These are phyloP conservation scores for Kondoa subrosea DNA, from an alignment of 768 basidiomycete species.

Conservation along the genomic window DNA sequence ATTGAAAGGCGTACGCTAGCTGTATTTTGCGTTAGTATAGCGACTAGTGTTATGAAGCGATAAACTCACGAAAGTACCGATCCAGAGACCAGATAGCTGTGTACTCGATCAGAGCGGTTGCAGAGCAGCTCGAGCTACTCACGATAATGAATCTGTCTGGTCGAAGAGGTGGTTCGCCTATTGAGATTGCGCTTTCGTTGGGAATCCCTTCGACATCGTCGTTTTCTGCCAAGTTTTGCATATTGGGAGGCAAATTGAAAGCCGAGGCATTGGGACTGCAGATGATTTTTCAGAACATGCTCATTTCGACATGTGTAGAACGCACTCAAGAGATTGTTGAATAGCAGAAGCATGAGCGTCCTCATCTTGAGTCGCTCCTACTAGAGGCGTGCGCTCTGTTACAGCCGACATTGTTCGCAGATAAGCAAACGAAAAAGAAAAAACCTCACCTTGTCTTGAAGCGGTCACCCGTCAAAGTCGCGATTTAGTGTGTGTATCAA, in stretches of 20 bases:
- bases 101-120: neutral
- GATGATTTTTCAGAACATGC: too few species aligned
- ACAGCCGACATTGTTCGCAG: neutral
- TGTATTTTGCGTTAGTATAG: too few species aligned
- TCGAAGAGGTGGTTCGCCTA: conserved; percentile 3
- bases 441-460: too few species aligned
- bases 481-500: too few species aligned
- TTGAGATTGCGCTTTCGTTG: neutral
- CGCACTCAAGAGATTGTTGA: neutral
- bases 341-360: neutral
- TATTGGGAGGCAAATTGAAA: conserved; percentile 4
- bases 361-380: neutral
- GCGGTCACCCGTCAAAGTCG: too few species aligned
- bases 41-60: too few species aligned
- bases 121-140: neutral
- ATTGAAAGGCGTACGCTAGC: too few species aligned
- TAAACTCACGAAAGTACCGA: conserved; percentile 14
- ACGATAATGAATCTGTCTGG: conserved; percentile 5
- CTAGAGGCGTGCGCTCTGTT: neutral
- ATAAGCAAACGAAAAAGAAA: too few species aligned
- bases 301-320: too few species aligned
- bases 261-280: conserved; percentile 9
- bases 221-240: neutral
- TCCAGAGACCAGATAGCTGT: conserved; percentile 12
- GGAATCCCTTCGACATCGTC: conserved; percentile 7